Evolutionary conservation across 306 rosid genomes (phyloP), one percentile per base, ranked within the genome.

Genomic region (Quercus parvula): DNA sequence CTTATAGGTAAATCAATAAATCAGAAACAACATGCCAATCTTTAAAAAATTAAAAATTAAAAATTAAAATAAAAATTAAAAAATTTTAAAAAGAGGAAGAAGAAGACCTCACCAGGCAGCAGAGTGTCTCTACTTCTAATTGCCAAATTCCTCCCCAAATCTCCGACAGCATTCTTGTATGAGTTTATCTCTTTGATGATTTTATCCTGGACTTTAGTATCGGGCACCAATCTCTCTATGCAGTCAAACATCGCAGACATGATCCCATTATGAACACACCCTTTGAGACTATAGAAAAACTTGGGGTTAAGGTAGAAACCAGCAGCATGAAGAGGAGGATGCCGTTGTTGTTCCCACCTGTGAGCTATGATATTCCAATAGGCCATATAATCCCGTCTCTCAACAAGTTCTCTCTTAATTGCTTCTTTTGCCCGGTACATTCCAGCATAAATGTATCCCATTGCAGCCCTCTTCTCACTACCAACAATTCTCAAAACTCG

Each of bases 91-190:
- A 77, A 75, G 44, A 41, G 46, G 46, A 38, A 78, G 75, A 87
- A 63, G 19, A 61, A 70, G 83, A 74, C 68, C 97, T 91, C 90
- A 92, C 98, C 90, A 59, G 93, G 98, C 82, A 92, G 97, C 67
- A 91, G 82, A 75, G 87, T 91, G 80, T 92, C 98, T 85, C 91
- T 89, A 28, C 97, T 92, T 79, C 97, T 88, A 78, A 91, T 86
- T 71, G 98, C 94, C 97, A 91, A 89, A 88, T 91, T 92, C 79
- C 98, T 89, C 78, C 91, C 91, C 83, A 94, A 94, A 86, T 94
- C 98, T 71, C 93, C 94, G 30, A 83, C 89, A 61, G 91, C 91
- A 77, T 82, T 85, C 85, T 92, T 91, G 87, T 92, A 94, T 55
- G 59, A 86, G 88, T 84, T 89, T 46, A 92, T 83, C 86, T 94